Evolutionary conservation across 2,329 filamentous ascomycete genomes (phyloP), one percentile per base, ranked within the genome.

Genomic region (Hypoxylon sp.): DNA sequence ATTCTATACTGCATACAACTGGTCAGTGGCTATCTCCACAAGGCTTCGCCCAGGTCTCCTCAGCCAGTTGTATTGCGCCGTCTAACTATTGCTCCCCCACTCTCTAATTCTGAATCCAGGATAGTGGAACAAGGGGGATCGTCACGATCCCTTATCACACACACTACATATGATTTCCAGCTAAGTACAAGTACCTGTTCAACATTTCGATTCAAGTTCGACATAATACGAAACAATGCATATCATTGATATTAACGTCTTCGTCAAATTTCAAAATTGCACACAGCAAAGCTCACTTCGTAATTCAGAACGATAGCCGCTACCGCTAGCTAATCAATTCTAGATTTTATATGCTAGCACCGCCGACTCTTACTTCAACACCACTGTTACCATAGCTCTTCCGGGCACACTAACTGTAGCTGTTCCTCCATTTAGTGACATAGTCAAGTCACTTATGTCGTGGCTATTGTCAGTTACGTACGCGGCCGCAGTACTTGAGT

Each of bases 391-490:
- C 61, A 70, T 68, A 17, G 58, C 41, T 30, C 65, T 41, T 17
- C 51, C 52, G 5, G 68, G 65, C 38, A 70, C 59, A 48, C 38
- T 66, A 1, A 45, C 55, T 10, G 19, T 56, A 7, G 58, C 68
- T 7, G 56, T 51, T 5, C 55, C 57, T 13, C 48, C 59, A n/a
- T 11, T 49, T 23, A 67, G 21, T 17, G 45, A 30, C 46, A 63
- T 38, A n/a, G 51, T 41, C n/a, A 66, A 63, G 23, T 66, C 69
- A 9, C 70, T 60, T 6, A 73, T 60, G 17, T 72, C 70, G 38
- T 69, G 67, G 21, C 51, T 66, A 19, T 75, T 72, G 21, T 75
- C 73, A 0, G 72, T 74, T 3, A 73, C 17, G 21, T 56, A 72
- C 23, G 72, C 72, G 11, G 45, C 30, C 1, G 67, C 68, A 2